Evolutionary conservation across 2,329 filamentous ascomycete species (phyloP).

Genomic region (Microsporum ferrugineum): DNA sequence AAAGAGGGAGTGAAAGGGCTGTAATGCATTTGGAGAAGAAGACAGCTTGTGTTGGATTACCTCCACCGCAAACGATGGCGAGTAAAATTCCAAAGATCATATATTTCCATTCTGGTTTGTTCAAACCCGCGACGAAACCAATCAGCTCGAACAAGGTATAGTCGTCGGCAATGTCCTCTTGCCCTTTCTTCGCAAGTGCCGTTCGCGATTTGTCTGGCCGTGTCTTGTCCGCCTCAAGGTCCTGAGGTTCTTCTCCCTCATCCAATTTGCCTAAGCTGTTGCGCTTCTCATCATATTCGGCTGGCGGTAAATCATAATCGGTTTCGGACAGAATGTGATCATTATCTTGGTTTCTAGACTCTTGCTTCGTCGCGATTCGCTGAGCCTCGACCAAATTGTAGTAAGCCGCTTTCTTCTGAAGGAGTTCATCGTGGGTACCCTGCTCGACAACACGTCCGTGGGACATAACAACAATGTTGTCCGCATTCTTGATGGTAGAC

Average conservation of each 20-base stretch:
- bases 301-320: not conserved
- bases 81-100: conserved; percentile 66
- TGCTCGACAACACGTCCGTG: conserved; percentile 28
- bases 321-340: not conserved
- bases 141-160: conserved; percentile 42
- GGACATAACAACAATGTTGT: conserved; percentile 32
- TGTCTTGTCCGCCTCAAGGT: not conserved
- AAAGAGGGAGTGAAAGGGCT: conserved; percentile 49
- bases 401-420: conserved; percentile 12
- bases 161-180: not conserved
- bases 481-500: conserved; percentile 28
- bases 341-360: not conserved
- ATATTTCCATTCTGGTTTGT: conserved; percentile 55
- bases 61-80: conserved; percentile 65
- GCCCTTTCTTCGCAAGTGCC: not conserved
- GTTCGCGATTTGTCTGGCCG: not conserved
- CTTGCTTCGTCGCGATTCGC: not conserved
- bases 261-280: not conserved
- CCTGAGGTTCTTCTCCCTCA: not conserved
- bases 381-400: not conserved
- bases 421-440: conserved; percentile 26
- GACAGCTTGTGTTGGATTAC: conserved; percentile 66
- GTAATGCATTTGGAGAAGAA: conserved; percentile 84
- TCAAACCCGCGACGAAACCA: conserved; percentile 69
- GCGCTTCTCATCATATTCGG: not conserved